Evolutionary conservation across 495 filamentous ascomycete species (phyloP), one percentile per base, ranked within the genome.

Genomic region (Aspergillus conjunctus): DNA sequence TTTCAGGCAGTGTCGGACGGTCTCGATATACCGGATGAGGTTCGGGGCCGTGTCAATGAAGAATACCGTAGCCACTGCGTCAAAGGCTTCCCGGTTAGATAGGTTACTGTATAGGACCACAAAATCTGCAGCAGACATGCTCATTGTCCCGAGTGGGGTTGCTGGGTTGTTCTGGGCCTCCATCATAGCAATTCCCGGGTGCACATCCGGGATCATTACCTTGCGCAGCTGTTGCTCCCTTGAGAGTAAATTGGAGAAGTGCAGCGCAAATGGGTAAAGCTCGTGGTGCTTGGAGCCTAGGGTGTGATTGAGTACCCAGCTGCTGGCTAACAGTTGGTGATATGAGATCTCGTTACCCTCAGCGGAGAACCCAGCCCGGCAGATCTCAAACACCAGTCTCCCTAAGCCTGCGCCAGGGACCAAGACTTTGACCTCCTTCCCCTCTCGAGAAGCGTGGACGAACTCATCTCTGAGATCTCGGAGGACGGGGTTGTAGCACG

Each of bases 21-120:
- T 86, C 72, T 95, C 87, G 17, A 98, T 84, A 66, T 98, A 98
- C 10, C 86, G 83, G 55, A 97, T 88, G 26, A 97, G 67, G 69
- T 98, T 97, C 17, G 93, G 92, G 26, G 94, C 94, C 4, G 94
- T 98, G 71, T 98, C 95, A 32, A 98, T 88, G 78, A 98, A 98
- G 71, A 97, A 98, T 4, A 96, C 89, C 4, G 89, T 90, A 1
- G 88, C 85, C 3, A 98, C 92, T 1, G 87, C 92, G 68, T 96
- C 88, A 71, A 91, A 97, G 0, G 66, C 67, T 2, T 80, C 83
- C 30, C 73, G 72, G 50, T 90, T 81, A 17, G 79, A 75, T 2
- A 81, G 76, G 50, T 84, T 68, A 37, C 74, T 81, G 73, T 98
- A 97, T 3, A 90, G 67, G 6, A 88, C 85, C 51, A 91, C 79